Evolutionary conservation across 1,284 basidiomycete species (phyloP).

Genomic region (Ganoderma resinaceum): DNA sequence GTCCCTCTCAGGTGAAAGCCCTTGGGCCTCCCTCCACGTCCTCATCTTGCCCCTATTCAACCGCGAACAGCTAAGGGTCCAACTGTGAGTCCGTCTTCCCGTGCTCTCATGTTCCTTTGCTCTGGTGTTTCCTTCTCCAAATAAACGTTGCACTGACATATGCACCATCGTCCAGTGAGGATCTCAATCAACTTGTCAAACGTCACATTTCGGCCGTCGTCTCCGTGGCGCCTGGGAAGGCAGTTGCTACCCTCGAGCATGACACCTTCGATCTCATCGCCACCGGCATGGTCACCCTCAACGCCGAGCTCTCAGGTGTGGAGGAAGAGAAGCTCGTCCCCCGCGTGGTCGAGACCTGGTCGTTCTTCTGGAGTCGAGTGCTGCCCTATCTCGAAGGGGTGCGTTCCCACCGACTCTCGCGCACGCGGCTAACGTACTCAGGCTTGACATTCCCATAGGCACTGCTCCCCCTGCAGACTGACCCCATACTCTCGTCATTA

Average conservation of each 20-base stretch:
- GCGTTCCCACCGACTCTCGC: slow-evolving; percentile 38
- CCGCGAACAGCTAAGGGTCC: slow-evolving; percentile 85
- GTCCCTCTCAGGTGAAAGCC: slow-evolving; percentile 53
- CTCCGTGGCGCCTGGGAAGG: slow-evolving; percentile 68
- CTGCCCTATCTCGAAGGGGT: slow-evolving; percentile 91
- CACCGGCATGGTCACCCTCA: slow-evolving; percentile 91
- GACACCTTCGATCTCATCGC: slow-evolving; percentile 87
- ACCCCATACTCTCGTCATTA: slow-evolving; percentile 69
- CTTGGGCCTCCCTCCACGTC: slow-evolving; percentile 86
- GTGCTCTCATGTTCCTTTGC: background rate
- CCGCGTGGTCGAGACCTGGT: slow-evolving; percentile 89
- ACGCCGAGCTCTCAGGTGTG: slow-evolving; percentile 78
- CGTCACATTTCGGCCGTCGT: slow-evolving; percentile 78
- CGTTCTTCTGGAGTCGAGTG: slow-evolving; percentile 94
- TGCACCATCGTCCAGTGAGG: slow-evolving; percentile 63
- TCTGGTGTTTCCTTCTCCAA: background rate
- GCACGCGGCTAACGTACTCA: background rate
- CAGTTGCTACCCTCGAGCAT: slow-evolving; percentile 71
- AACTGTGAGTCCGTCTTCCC: slow-evolving; percentile 64
- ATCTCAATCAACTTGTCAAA: slow-evolving; percentile 83
- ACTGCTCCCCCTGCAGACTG: slow-evolving; percentile 79
- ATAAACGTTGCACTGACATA: background rate
- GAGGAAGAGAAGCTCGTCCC: slow-evolving; percentile 80
- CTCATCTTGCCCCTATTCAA: slow-evolving; percentile 92
- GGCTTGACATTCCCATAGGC: slow-evolving; percentile 50